Percentiles rank a stretch among this genome's conserved stretches.
Conservation (phyloP, 345 rosid species). For the Capsella bursapastoris region DNA sequence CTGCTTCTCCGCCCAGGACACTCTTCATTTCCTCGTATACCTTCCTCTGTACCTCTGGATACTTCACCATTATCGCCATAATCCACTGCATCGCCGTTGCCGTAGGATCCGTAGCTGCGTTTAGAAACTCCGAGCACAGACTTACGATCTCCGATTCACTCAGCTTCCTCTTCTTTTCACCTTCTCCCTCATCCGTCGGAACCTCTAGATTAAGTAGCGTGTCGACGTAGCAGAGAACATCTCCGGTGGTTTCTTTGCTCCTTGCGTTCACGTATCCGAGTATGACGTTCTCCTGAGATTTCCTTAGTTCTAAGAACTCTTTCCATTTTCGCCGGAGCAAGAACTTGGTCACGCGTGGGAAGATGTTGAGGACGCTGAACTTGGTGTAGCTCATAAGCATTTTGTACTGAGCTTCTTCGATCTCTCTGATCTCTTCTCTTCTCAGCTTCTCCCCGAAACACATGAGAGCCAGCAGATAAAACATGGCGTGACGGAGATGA, state of each 20-base stretch:
- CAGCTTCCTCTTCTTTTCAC: slow-evolving; percentile 40
- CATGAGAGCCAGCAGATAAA: slow-evolving; percentile 43
- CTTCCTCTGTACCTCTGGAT: slow-evolving; percentile 44
- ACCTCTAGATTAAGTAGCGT: slow-evolving; percentile 40
- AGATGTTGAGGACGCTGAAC: slow-evolving; percentile 48
- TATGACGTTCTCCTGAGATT: slow-evolving; percentile 39
- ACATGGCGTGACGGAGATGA: slow-evolving; percentile 48
- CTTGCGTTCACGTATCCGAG: slow-evolving; percentile 35
- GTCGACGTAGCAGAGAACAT: slow-evolving; percentile 46
- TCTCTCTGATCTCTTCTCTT: slow-evolving; percentile 44
- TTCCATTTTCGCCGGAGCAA: slow-evolving; percentile 40
- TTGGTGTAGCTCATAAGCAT: slow-evolving; percentile 38
- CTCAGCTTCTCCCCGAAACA: slow-evolving; percentile 48
- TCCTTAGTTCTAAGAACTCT: slow-evolving; percentile 37
- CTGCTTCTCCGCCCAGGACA: slow-evolving; percentile 16
- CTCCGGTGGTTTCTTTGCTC: slow-evolving; percentile 25
- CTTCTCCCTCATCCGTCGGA: slow-evolving; percentile 34
- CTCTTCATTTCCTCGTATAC: slow-evolving; percentile 39
- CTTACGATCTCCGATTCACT: slow-evolving; percentile 45
- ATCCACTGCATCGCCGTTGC: slow-evolving; percentile 49
- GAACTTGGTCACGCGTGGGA: slow-evolving; percentile 46
- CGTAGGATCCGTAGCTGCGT: slow-evolving; percentile 46
- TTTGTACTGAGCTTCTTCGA: slow-evolving; percentile 43
- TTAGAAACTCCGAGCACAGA: slow-evolving; percentile 44
- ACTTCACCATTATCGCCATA: slow-evolving; percentile 46